Evolutionary conservation across 148 eudicot genomes (phyloP).

Genomic region (Dianthus caryophyllus): DNA sequence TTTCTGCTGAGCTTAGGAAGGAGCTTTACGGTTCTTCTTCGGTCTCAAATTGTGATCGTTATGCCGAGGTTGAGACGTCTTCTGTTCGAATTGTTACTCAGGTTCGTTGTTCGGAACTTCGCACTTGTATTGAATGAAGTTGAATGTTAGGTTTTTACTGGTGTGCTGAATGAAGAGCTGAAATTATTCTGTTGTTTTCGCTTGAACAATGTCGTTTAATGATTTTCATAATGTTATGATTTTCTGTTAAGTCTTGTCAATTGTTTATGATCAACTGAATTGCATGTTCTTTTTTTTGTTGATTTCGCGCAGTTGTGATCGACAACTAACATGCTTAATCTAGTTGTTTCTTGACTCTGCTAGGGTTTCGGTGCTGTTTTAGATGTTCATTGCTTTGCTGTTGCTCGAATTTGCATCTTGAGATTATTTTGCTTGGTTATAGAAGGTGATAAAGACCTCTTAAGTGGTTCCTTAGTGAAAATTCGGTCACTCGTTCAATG

Average conservation of each 20-base stretch:
- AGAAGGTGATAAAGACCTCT: neutral
- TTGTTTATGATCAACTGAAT: neutral
- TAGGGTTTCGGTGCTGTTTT: neutral
- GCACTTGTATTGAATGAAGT: neutral
- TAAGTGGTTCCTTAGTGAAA: neutral
- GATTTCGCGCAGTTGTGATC: too few relatives aligned
- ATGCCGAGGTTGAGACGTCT: slow-evolving; percentile 64
- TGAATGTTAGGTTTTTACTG: neutral
- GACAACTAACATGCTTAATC: neutral
- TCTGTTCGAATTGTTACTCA: slow-evolving; percentile 80
- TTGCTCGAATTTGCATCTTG: neutral
- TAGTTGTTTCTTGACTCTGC: neutral
- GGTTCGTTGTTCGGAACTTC: slow-evolving; percentile 31
- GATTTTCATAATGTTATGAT: too few relatives aligned
- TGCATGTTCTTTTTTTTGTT: neutral
- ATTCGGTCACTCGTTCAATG: neutral
- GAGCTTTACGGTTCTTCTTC: slow-evolving; percentile 69
- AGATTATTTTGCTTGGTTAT: neutral
- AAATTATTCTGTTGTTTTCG: neutral
- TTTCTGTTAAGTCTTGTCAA: too few relatives aligned
- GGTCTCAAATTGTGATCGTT: slow-evolving; percentile 37
- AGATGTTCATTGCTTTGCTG: neutral
- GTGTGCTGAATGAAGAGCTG: neutral
- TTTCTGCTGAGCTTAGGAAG: slow-evolving; percentile 67
- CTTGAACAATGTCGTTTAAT: too few relatives aligned